phyloP scores from a whole-genome alignment of 208 protist genomes.

The Acanthamoeba culbertsoni region DNA sequence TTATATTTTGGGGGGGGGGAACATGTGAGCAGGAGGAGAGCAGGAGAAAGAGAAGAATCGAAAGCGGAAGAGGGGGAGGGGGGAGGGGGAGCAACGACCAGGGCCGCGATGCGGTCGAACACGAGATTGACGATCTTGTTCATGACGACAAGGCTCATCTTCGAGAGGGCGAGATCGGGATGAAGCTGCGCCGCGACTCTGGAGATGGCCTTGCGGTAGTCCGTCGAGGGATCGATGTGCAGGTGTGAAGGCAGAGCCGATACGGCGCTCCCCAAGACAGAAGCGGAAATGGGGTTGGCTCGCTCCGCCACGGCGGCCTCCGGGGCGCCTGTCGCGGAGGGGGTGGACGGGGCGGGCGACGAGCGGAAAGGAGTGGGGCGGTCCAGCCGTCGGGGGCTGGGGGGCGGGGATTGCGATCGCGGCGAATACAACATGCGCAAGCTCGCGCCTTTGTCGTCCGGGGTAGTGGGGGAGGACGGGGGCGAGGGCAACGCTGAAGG shows the following conservation, averaged over 20 bases:
- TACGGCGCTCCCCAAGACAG: not conserved
- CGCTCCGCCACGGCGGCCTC: not conserved
- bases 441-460: not conserved
- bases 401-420: not conserved
- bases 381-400: not conserved
- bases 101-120: not conserved
- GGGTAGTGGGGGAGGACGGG: not conserved
- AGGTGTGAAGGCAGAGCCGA: not conserved
- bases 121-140: slow-evolving; percentile 54
- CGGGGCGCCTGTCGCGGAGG: not conserved
- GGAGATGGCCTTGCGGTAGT: slow-evolving; percentile 32
- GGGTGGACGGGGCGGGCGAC: not conserved
- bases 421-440: not conserved
- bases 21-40: not conserved
- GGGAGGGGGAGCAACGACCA: not conserved
- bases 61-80: not conserved
- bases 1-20: no score
- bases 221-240: slow-evolving; percentile 14
- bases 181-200: slow-evolving; percentile 29
- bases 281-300: not conserved
- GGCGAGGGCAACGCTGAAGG: not conserved
- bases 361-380: not conserved
- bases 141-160: slow-evolving; percentile 43
- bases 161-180: slow-evolving; percentile 6
- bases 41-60: not conserved